Evolutionary conservation across 2,329 filamentous ascomycete species (phyloP), one percentile per base, ranked within the genome.

Genomic region (Aspergillus sp.): DNA sequence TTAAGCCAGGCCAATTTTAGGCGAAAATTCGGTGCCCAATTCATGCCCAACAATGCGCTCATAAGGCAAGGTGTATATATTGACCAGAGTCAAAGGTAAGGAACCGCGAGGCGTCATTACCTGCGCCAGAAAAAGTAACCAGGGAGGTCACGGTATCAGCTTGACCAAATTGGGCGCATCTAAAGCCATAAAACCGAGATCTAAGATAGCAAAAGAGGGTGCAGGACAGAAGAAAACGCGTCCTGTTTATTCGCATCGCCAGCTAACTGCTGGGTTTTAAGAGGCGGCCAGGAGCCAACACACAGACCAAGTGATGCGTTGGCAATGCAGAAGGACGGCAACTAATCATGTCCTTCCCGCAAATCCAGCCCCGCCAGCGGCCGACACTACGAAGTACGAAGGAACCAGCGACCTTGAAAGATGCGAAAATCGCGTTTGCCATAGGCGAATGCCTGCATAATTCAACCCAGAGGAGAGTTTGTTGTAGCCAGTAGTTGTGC

Each of bases 231-330:
- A 40, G 56, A 47, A 33, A 50, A 17, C 52, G 49, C 53, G 27
- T 35, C 57, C 47, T 62, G 62, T 61, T 62, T 56, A 64, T 47
- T 56, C 56, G 56, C 47, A 52, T 55, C 56, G n/a, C 53, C 52
- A 52, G 45, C 55, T 39, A 21, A 58, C 52, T 27, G 15, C 37
- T 51, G 48, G 33, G 33, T 35, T 19, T 21, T 50, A 39, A 37
- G 37, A 40, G 15, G 52, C 48, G 49, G 37, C 33, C 56, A 53
- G 45, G 19, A 56, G 52, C 46, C 55, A 60, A 60, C 62, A 68
- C 66, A 68, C 66, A 64, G 65, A 67, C 66, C 66, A 68, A 62
- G 52, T 64, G 66, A 67, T 68, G 66, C 60, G 66, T 68, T 68
- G 66, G 66, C 66, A 66, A 56, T 68, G 66, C 66, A 68, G 66